Base-by-base conservation (phyloP, 2,329 filamentous ascomycete genomes). In the Ilyonectria sp. region DNA sequence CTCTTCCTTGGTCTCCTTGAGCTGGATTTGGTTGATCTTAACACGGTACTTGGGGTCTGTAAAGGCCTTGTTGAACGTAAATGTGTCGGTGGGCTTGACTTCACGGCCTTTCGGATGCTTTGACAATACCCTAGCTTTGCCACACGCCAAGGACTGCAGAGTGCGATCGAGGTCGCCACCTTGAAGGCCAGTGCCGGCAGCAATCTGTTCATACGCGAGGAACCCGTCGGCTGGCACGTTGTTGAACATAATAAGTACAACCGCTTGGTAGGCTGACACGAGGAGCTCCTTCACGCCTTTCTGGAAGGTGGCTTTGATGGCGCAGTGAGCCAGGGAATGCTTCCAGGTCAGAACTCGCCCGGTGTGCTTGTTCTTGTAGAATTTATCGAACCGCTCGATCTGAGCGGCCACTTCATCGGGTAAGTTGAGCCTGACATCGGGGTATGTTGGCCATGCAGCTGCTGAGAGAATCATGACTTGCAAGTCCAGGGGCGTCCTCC, bases 1-100 rank as follows among this genome's bases (percentile, higher is more conserved):
- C 82, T 99, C 96, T 77, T 95, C 93, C 75, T 93, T 93, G 1
- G 96, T 98, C 83, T 99, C 96, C 82, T 96, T 97, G 57, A 98
- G 88, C 82, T 99, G 96, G 74, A 99, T 96, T 82, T 98, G 95
- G 83, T 98, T 99, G 85, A 99, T 98, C 85, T 99, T 99, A 83
- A 99, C 91, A 63, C 94, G 91, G 81, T 93, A 93, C 81, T 96
- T 97, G 21, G 91, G 87, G 77, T 98, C 92, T 2, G 84, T 84
- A 81, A 99, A 99, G 17, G 79, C 79, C 50, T 87, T 81, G 82
- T 98, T 98, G 76, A 97, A 91, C 0, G 89, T 90, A 76, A 99
- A 99, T 0, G 91, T 93, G 81, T 99, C 97, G 0, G 89, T 93
- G 1, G 85, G 77, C 65, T 88, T 87, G 72, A 99, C 90, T 0